Evolutionary conservation across 345 rosid species (phyloP).

Genomic region (Arabis hirsuta): DNA sequence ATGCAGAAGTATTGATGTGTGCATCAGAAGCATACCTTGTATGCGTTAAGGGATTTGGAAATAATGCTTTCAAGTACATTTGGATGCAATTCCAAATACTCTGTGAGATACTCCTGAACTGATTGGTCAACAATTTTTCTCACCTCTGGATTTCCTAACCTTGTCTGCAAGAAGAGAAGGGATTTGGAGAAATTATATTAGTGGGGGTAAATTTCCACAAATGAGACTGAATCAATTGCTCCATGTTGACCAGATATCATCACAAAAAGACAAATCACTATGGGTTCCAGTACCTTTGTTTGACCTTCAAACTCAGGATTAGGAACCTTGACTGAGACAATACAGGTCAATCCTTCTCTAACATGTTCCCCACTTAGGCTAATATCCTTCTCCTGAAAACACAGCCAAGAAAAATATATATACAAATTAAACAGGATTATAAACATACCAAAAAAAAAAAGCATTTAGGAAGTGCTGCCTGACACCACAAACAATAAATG

Average conservation of each 20-base stretch:
- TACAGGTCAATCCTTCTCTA: conserved; percentile 94
- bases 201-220: background rate
- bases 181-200: conserved; percentile 26
- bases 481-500: conserved; percentile 1
- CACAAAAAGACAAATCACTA: conserved; percentile 21
- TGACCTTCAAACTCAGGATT: conserved; percentile 99
- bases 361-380: conserved; percentile 95
- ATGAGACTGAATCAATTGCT: background rate
- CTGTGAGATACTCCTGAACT: conserved; percentile 93
- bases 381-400: conserved; percentile 86
- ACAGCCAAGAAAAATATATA: conserved; percentile 10
- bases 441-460: background rate
- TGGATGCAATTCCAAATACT: conserved; percentile 96
- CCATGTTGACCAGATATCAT: conserved; percentile 11
- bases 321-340: conserved; percentile 94
- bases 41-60: conserved; percentile 92
- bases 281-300: conserved; percentile 70
- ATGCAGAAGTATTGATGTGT: conserved; percentile 23
- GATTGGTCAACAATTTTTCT: conserved; percentile 93
- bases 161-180: conserved; percentile 60
- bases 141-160: conserved; percentile 99
- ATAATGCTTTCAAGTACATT: conserved; percentile 88
- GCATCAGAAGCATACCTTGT: conserved; percentile 63
- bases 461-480: background rate
- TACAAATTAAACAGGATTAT: background rate